Conservation (phyloP, 805 yeast species). For the Nadsonia fulvescens region DNA sequence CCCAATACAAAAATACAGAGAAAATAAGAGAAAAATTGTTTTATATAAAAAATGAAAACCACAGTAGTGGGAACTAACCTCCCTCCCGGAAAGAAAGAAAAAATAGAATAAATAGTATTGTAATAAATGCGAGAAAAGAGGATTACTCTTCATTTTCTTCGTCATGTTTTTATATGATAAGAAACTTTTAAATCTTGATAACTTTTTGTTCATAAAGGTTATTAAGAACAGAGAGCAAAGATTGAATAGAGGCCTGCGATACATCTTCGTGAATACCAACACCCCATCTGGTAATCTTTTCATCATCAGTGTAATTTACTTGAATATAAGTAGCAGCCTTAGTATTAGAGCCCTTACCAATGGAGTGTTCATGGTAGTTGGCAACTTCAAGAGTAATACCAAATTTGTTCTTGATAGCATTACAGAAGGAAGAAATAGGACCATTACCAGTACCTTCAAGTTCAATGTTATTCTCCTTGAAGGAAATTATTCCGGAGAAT, state of each 20-base stretch:
- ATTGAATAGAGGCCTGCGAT: slow-evolving; percentile 57
- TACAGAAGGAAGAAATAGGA: slow-evolving; percentile 58
- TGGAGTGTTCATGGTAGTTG: slow-evolving; percentile 62
- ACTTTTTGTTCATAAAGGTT: slow-evolving; percentile 11
- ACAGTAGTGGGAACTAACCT: too few species aligned
- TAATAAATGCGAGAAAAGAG: too few species aligned
- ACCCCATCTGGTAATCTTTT: slow-evolving; percentile 50
- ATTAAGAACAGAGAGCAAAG: slow-evolving; percentile 23
- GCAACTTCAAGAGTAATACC: slow-evolving; percentile 39
- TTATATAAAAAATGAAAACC: too few species aligned
- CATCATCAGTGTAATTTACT: slow-evolving; percentile 28
- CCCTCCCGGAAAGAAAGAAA: too few species aligned
- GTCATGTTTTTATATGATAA: too few species aligned
- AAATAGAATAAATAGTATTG: too few species aligned
- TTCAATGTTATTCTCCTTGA: slow-evolving; percentile 23
- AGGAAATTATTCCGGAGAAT: slow-evolving; percentile 31
- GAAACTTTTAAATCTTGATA: too few species aligned
- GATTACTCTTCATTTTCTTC: too few species aligned
- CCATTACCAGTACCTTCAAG: slow-evolving; percentile 62
- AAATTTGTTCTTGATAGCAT: slow-evolving; percentile 36
- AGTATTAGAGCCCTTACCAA: slow-evolving; percentile 53
- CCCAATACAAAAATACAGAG: too few species aligned
- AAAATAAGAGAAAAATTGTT: too few species aligned
- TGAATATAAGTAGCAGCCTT: slow-evolving; percentile 71
- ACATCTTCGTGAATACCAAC: slow-evolving; percentile 86